Conservation (phyloP, 495 filamentous ascomycete genomes). For the Neurospora terricola region DNA sequence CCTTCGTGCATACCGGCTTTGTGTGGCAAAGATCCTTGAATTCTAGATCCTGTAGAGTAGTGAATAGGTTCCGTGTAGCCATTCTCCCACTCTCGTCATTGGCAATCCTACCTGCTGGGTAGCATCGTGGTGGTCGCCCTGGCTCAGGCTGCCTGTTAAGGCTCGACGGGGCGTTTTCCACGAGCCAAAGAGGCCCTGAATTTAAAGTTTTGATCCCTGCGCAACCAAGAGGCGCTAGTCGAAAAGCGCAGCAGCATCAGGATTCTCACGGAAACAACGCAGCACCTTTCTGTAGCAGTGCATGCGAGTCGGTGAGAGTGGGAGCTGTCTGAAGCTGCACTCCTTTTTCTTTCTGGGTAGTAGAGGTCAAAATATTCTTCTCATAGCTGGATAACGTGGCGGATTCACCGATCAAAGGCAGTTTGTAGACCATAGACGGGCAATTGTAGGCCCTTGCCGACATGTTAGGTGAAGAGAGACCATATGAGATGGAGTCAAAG, state of each 20-base stretch:
- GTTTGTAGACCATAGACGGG: not conserved
- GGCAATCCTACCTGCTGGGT: conserved; percentile 1
- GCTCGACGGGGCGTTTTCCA: not conserved
- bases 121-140: not conserved
- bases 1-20: not conserved
- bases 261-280: not conserved
- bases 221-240: not conserved
- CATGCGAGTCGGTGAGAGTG: not conserved
- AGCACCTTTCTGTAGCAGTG: not conserved
- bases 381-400: not conserved
- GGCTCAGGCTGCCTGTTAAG: not conserved
- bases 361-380: not conserved
- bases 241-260: not conserved
- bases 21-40: not conserved
- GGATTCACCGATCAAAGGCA: not conserved
- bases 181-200: conserved; percentile 1
- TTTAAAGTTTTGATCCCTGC: conserved; percentile 5
- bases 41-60: not conserved
- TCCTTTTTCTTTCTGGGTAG: not conserved
- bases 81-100: not conserved
- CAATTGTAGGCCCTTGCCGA: not conserved
- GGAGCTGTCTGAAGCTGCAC: not conserved
- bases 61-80: not conserved
- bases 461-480: not conserved
- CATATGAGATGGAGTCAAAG: not conserved